phyloP scores from a whole-genome alignment of 208 protist species.

The Acanthamoeba lugdunensis region DNA sequence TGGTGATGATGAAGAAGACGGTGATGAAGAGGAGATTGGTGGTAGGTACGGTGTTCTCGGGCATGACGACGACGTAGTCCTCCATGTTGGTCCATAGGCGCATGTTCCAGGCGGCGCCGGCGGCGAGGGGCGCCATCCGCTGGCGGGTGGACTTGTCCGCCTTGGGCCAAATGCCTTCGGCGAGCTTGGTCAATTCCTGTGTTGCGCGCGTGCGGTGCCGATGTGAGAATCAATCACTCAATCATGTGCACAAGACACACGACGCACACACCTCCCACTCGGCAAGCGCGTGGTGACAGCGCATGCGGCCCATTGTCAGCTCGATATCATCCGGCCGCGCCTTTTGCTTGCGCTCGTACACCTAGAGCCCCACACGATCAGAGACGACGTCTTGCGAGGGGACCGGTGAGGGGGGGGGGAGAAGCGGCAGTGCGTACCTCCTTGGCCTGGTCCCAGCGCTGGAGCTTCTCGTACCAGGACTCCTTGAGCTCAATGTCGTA shows the following conservation, averaged over 20 bases:
- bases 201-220: neutral
- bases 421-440: neutral
- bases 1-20: too few species aligned
- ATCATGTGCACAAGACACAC: neutral
- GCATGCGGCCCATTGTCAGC: constrained; percentile 95
- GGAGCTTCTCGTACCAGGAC: constrained; percentile 95
- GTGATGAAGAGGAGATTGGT: too few species aligned
- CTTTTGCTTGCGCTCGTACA: constrained; percentile 83
- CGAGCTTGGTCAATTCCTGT: constrained; percentile 89
- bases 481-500: constrained; percentile 87
- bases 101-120: constrained; percentile 95
- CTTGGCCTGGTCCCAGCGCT: constrained; percentile 94
- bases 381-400: too few species aligned
- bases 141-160: constrained; percentile 82
- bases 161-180: constrained; percentile 91
- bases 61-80: constrained; percentile 89
- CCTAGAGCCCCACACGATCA: too few species aligned
- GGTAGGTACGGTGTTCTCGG: constrained; percentile 88
- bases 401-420: too few species aligned
- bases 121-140: constrained; percentile 92
- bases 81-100: constrained; percentile 76
- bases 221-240: too few species aligned
- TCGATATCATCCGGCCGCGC: constrained; percentile 90
- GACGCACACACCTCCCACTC: constrained; percentile 87
- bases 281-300: constrained; percentile 92